Evolutionary conservation across 495 filamentous ascomycete genomes (phyloP).

Genomic region (Elasticomyces elasticus): DNA sequence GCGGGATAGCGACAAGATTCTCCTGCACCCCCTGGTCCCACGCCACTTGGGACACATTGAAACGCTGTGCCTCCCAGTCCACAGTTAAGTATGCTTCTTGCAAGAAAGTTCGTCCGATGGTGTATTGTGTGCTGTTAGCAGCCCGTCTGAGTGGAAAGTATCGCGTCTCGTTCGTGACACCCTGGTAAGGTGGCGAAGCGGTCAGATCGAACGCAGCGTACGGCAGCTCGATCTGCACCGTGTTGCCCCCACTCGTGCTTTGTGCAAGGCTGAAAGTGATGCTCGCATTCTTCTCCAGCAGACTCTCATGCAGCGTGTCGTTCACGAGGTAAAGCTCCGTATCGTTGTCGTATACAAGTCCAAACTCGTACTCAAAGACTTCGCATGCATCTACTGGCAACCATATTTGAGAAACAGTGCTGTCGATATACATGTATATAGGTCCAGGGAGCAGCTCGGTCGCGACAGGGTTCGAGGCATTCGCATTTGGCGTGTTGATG

Average conservation of each 20-base stretch:
- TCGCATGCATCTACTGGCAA: constrained; percentile 27
- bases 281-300: constrained; percentile 24
- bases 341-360: constrained; percentile 25
- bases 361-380: constrained; percentile 29
- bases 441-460: constrained; percentile 22
- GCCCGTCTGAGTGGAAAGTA: constrained; percentile 32
- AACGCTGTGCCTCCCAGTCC: constrained; percentile 26
- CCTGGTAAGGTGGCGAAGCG: constrained; percentile 20
- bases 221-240: constrained; percentile 26
- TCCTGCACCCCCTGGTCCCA: constrained; percentile 12
- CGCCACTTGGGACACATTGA: constrained; percentile 27
- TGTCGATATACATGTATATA: constrained; percentile 26
- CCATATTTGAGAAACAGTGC: constrained; percentile 30
- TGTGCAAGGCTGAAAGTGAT: constrained; percentile 29
- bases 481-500: constrained; percentile 22
- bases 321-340: constrained; percentile 29
- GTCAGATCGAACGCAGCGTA: constrained; percentile 30
- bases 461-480: constrained; percentile 10
- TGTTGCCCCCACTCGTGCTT: constrained; percentile 5
- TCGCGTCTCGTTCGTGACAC: constrained; percentile 17
- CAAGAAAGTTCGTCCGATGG: constrained; percentile 30
- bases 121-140: constrained; percentile 27
- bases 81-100: constrained; percentile 30
- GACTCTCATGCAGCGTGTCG: constrained; percentile 22
- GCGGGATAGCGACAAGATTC: constrained; percentile 27